Evolutionary conservation across 805 yeast genomes (phyloP), one percentile per base, ranked within the genome.

Genomic region (Ogataea pini): DNA sequence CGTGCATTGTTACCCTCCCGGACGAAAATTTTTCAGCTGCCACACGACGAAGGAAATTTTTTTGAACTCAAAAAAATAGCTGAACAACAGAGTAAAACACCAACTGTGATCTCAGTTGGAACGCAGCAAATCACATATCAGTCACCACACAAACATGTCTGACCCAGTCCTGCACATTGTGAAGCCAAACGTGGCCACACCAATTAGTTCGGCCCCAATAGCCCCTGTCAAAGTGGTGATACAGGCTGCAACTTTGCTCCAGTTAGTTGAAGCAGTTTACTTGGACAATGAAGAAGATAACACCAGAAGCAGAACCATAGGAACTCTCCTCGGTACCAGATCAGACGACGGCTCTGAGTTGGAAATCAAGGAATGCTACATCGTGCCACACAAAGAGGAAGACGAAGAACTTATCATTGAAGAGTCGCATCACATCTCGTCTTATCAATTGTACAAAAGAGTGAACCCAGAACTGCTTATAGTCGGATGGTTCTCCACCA

Each of bases 401-500:
- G 88, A 82, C 34, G 94, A 86, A 51, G 84, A 88, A 55, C 80
- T 89, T 52, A 78, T 84, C 50, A 82, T 89, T 52, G 91, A 85
- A 62, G 88, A 86, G 60, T 85, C 83, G 49, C 84, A 80, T 64
- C 89, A 87, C 74, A 78, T 80, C 62, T 72, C 82, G 28, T 78
- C 86, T 68, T 86, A 73, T 69, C 83, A 81, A 58, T 71, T 89
- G 61, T 80, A 86, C 70, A 85, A 83, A 71, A 81, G 80, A 63
- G 82, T 92, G 28, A 85, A 84, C 68, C 92, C 94, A 48, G 86
- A 85, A 63, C 86, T 83, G 55, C 75, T 77, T 44, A 85, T 89
- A 47, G 75, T 89, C 41, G 96, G 96, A 47, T 89, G 96, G 96
- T 89, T 86, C 65, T 83, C 85, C 43, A 72, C 79, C 36, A 71